Evolutionary conservation across 306 rosid genomes (phyloP).

Genomic region (Vachellia collinsii): DNA sequence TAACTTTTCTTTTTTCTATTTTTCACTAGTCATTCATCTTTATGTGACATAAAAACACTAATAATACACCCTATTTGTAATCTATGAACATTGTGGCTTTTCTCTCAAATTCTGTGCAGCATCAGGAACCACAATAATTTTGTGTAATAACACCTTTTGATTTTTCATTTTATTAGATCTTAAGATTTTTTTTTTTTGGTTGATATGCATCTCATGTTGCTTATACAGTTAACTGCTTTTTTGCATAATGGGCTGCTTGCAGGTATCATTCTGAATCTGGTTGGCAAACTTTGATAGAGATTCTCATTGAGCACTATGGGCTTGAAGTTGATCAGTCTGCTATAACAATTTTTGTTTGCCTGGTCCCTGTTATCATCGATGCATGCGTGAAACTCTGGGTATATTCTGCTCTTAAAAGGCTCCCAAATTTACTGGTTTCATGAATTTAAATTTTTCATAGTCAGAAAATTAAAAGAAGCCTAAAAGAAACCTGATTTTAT

Average conservation of each 20-base stretch:
- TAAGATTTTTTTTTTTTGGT: neutral
- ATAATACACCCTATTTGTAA: neutral
- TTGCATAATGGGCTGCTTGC: conserved; percentile 41
- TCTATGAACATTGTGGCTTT: neutral
- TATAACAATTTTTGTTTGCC: conserved; percentile 79
- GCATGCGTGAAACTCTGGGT: conserved; percentile 98
- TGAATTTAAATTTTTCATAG: conserved; percentile 15
- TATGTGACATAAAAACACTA: neutral
- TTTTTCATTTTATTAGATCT: neutral
- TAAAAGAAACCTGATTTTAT: neutral
- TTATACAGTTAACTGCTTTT: conserved; percentile 26
- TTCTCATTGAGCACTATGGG: conserved; percentile 88
- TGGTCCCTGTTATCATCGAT: conserved; percentile 82
- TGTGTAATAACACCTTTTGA: neutral
- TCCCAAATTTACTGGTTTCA: conserved; percentile 26
- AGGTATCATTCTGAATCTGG: conserved; percentile 99
- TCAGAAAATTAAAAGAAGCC: conserved; percentile 12
- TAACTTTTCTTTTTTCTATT: neutral
- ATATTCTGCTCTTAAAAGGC: conserved; percentile 39
- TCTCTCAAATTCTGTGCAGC: neutral
- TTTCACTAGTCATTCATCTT: neutral
- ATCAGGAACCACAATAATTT: neutral
- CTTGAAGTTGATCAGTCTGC: conserved; percentile 73
- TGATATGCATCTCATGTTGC: neutral
- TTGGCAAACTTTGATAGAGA: conserved; percentile 89